These are phyloP conservation scores for Globisporangium acanthophoron DNA, from an alignment of 352 stramenopile genomes.

Conservation along the genomic window DNA sequence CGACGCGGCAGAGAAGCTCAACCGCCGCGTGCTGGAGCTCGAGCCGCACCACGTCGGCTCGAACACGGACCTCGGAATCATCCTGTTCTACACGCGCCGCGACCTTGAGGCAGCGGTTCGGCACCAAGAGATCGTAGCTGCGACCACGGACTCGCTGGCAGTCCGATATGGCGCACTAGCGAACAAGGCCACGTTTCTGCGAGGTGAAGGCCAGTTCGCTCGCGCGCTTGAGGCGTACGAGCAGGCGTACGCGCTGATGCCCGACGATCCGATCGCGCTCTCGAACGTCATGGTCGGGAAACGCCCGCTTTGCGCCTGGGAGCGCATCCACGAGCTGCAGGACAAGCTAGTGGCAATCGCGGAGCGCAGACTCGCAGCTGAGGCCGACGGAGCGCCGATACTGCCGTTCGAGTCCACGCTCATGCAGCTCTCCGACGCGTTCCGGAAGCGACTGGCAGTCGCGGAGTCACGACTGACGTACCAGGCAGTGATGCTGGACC, in stretches of 20 bases:
- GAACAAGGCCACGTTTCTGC: constrained; percentile 77
- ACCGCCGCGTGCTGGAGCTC: constrained; percentile 34
- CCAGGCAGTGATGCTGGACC: constrained; percentile 30
- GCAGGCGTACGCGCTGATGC: constrained; percentile 12
- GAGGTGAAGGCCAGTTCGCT: constrained; percentile 28
- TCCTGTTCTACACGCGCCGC: constrained; percentile 16
- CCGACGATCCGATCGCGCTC: constrained; percentile 31
- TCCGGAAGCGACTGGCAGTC: constrained; percentile 42
- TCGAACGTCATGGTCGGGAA: constrained; percentile 43
- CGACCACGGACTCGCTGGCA: constrained; percentile 1
- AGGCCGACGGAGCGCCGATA: constrained; percentile 14
- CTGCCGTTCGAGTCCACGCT: constrained; percentile 74
- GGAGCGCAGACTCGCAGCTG: constrained; percentile 13
- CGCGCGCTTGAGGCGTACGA: constrained; percentile 41
- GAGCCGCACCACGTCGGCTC: constrained; percentile 34
- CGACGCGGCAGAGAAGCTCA: constrained; percentile 28
- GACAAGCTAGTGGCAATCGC: constrained; percentile 29
- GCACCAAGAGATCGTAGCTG: constrained; percentile 41
- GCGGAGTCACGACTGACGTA: constrained; percentile 21
- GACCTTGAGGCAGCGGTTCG: constrained; percentile 31
- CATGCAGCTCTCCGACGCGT: constrained; percentile 37
- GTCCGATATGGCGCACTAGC: constrained; percentile 33
- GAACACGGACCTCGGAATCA: constrained; percentile 28
- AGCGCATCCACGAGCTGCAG: constrained; percentile 39
- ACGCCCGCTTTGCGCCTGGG: constrained; percentile 61